Percentiles rank a stretch among this genome's conserved stretches.
phyloP scores from a whole-genome alignment of 78 protist species.

The Chrysochromulina tobinii region DNA sequence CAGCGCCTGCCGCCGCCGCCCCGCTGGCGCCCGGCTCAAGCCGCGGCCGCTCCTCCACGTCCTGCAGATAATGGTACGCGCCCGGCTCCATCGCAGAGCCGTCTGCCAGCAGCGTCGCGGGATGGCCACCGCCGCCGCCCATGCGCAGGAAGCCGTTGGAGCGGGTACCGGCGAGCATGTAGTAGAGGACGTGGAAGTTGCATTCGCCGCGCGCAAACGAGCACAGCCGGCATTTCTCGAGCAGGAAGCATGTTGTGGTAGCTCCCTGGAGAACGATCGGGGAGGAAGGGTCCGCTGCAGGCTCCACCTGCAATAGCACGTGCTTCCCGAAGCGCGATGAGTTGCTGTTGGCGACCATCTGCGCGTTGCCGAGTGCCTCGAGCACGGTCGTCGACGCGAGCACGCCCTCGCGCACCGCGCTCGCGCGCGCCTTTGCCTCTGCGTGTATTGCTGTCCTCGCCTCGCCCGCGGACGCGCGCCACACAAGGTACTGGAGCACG shows the following conservation, averaged over 20 bases:
- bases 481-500: not conserved
- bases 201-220: constrained; percentile 80
- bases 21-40: too few relatives aligned
- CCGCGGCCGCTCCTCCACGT: too few relatives aligned
- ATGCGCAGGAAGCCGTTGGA: too few relatives aligned
- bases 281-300: not conserved
- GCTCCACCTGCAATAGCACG: not conserved
- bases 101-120: too few relatives aligned
- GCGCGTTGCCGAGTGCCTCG: constrained; percentile 93
- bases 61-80: too few relatives aligned
- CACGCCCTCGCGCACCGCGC: too few relatives aligned
- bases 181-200: constrained; percentile 89
- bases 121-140: too few relatives aligned
- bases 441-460: too few relatives aligned
- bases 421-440: too few relatives aligned
- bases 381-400: constrained; percentile 79
- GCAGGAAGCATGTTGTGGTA: constrained; percentile 50
- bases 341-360: constrained; percentile 82
- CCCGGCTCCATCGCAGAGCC: too few relatives aligned
- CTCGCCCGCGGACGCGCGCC: too few relatives aligned
- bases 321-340: constrained; percentile 73
- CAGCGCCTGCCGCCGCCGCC: too few relatives aligned
- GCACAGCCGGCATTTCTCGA: constrained; percentile 83
- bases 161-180: not conserved
- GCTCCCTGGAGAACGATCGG: constrained; percentile 32